Evolutionary conservation across 2,329 filamentous ascomycete species (phyloP), one percentile per base, ranked within the genome.

Genomic region (Didymella sp.): DNA sequence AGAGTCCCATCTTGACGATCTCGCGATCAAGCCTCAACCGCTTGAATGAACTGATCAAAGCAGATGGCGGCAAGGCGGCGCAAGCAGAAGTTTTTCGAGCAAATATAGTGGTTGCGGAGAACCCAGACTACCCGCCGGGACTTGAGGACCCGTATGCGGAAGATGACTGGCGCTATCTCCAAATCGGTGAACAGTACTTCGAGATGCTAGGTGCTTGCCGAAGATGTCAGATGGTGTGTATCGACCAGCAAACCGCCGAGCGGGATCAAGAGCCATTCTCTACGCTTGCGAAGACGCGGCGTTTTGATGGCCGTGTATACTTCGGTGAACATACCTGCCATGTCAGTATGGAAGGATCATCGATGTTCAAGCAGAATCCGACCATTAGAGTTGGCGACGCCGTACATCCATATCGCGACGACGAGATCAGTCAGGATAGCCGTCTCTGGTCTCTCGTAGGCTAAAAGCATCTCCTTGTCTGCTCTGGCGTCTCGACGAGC

Each of bases 161-260:
- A 77, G 95, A 98, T 64, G 74, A 79, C 6, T 98, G 94, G 94
- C 80, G 79, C 12, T 81, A 77, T 15, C 68, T 96, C 37, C 81
- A 78, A 8, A 89, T 97, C 55, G 90, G 89, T 1, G 65, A 74
- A 69, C 82, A 88, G 56, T 75, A 77, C 9, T 90, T 91, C 67
- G 82, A 89, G 59, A 85, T 96, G 68, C 78, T 98, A 4, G 94
- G 93, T 0, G 85, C 90, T 3, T 99, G 95, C 70, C 85, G 92
- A 58, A 82, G 95, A 57, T 99, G 95, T 67, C 92, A 96, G 74
- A 98, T 99, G 93, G 89, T 99, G 9, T 97, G 94, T 72, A 86
- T 98, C 42, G 88, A 99, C 70, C 95, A 97, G 74, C 81, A 87
- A 43, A 96, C 89, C 12, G 92, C 87, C 0, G 82, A 87, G 61